Conservation (phyloP, 768 basidiomycete species). For the Crucibulum laeve region DNA sequence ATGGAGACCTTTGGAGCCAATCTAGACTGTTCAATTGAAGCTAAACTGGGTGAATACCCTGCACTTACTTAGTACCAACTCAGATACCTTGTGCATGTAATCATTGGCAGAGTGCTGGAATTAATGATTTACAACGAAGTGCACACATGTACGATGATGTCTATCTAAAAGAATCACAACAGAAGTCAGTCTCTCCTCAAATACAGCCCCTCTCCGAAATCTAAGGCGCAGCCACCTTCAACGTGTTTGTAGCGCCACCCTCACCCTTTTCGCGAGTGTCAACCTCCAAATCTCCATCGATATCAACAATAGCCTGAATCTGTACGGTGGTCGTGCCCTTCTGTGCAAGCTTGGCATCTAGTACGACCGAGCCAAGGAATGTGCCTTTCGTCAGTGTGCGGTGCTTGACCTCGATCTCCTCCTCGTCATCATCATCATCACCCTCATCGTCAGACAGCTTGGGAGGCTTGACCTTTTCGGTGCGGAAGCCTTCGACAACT, state of each 20-base stretch:
- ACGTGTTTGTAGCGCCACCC: slow-evolving; percentile 12
- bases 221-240: slow-evolving; percentile 11
- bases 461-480: slow-evolving; percentile 51
- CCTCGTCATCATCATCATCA: slow-evolving; percentile 51
- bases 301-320: slow-evolving; percentile 31
- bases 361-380: slow-evolving; percentile 39
- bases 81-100: too few relatives aligned
- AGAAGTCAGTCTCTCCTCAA: too few relatives aligned
- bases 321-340: slow-evolving; percentile 50
- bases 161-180: too few relatives aligned
- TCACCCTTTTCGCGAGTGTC: slow-evolving; percentile 32
- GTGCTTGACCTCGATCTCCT: slow-evolving; percentile 61
- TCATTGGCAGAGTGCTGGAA: too few relatives aligned
- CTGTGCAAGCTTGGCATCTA: slow-evolving; percentile 38
- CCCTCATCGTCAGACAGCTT: slow-evolving; percentile 43
- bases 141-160: too few relatives aligned
- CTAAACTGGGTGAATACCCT: too few relatives aligned
- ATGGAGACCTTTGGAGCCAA: too few relatives aligned
- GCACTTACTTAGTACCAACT: too few relatives aligned
- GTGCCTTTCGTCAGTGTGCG: slow-evolving; percentile 52
- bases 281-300: slow-evolving; percentile 33
- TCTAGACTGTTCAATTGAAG: too few relatives aligned
- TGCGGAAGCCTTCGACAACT: slow-evolving; percentile 59
- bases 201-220: too few relatives aligned
- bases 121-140: too few relatives aligned